These are phyloP conservation scores for Didymella segeticola DNA, from an alignment of 2,329 filamentous ascomycete species.

Conservation along the genomic window DNA sequence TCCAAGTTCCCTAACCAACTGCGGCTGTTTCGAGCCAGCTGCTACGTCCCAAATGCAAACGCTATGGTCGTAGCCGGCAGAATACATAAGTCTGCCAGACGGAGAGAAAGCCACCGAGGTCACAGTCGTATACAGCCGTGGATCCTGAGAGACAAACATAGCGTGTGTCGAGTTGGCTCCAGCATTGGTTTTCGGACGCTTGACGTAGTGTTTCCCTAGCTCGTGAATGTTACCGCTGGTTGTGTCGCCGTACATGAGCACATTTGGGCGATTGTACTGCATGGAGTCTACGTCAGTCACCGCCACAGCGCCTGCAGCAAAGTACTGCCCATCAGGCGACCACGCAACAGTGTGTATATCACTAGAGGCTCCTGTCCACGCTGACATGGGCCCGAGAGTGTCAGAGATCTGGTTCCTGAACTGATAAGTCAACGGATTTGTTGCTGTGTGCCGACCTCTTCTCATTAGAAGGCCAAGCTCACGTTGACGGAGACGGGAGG, in stretches of 20 bases:
- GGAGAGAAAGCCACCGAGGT: slow-evolving; percentile 61
- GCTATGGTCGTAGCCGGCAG: slow-evolving; percentile 62
- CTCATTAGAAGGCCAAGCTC: slow-evolving; percentile 40
- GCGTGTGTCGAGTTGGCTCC: slow-evolving; percentile 53
- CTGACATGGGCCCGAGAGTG: slow-evolving; percentile 52
- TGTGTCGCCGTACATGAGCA: slow-evolving; percentile 62
- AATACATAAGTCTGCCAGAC: slow-evolving; percentile 56
- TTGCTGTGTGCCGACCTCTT: slow-evolving; percentile 35
- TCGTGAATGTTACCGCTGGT: slow-evolving; percentile 55
- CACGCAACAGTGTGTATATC: slow-evolving; percentile 65
- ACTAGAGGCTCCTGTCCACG: slow-evolving; percentile 65
- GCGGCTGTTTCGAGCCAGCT: slow-evolving; percentile 32
- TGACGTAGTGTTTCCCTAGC: slow-evolving; percentile 60
- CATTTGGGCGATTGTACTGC: slow-evolving; percentile 66
- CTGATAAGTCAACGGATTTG: slow-evolving; percentile 31
- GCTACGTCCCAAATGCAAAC: slow-evolving; percentile 52
- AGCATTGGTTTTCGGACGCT: slow-evolving; percentile 48
- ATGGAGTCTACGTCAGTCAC: slow-evolving; percentile 63
- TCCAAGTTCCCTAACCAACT: slow-evolving; percentile 34
- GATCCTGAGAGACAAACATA: slow-evolving; percentile 58
- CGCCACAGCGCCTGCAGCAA: slow-evolving; percentile 64
- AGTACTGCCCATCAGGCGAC: slow-evolving; percentile 61
- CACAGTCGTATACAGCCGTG: slow-evolving; percentile 63
- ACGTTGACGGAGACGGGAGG: slow-evolving; percentile 38
- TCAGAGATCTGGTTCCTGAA: slow-evolving; percentile 43